Percentiles rank a stretch among this genome's conserved stretches.
These are phyloP conservation scores for Bondarzewia mesenterica DNA, from an alignment of 1,284 basidiomycete species.

Conservation along the genomic window DNA sequence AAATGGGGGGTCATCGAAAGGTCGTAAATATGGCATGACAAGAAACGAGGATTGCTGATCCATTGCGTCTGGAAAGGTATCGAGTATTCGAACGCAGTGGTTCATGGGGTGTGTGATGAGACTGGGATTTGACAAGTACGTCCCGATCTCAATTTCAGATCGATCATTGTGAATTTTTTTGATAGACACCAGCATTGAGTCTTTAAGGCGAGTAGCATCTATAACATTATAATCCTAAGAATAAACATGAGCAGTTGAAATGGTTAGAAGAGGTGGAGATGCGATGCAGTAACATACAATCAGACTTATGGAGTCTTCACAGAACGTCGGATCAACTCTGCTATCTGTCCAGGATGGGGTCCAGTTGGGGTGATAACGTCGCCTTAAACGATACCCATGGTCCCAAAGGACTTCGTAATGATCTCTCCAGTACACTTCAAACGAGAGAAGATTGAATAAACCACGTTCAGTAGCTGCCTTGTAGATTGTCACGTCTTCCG, in stretches of 20 bases:
- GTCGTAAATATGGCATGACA: constrained; percentile 20
- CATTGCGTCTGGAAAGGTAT: constrained; percentile 14
- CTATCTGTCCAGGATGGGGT: constrained; percentile 15
- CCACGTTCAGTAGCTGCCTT: neutral
- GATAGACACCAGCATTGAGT: neutral
- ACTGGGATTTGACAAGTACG: constrained; percentile 11
- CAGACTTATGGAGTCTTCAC: constrained; percentile 15
- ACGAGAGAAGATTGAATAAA: neutral
- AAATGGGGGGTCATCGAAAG: constrained; percentile 15
- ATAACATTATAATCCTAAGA: constrained; percentile 11
- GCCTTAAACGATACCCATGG: constrained; percentile 15
- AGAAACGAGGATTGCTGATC: constrained; percentile 13
- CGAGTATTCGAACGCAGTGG: constrained; percentile 19
- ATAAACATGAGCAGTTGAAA: neutral
- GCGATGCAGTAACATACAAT: neutral
- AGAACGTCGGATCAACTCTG: constrained; percentile 3
- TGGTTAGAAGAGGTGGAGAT: neutral
- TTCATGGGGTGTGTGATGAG: constrained; percentile 15
- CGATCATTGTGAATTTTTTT: constrained; percentile 5
- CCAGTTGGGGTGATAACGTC: constrained; percentile 15
- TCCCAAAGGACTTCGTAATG: neutral
- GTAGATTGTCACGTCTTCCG: neutral
- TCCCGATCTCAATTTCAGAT: constrained; percentile 14
- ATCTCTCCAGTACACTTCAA: neutral
- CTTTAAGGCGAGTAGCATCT: constrained; percentile 14